phyloP scores from a whole-genome alignment of 768 basidiomycete genomes.

The Boletus pseudo-olivaceus region DNA sequence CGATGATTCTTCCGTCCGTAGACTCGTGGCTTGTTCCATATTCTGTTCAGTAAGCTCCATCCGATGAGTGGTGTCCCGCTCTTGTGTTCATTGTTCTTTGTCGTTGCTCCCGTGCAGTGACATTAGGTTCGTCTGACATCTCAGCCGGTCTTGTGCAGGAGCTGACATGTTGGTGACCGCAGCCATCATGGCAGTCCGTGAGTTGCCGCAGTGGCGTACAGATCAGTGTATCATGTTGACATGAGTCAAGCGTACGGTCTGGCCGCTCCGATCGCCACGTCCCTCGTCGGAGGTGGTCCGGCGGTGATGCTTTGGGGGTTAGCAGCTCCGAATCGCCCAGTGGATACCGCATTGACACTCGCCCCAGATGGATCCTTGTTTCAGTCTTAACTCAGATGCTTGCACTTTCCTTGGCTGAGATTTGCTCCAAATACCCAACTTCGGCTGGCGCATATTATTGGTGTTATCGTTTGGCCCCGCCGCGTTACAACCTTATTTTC shows the following conservation, averaged over 20 bases:
- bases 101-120: slow-evolving; percentile 34
- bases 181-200: slow-evolving; percentile 65
- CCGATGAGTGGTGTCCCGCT: neutral
- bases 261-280: slow-evolving; percentile 54
- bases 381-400: slow-evolving; percentile 46
- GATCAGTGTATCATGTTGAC: slow-evolving; percentile 1
- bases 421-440: slow-evolving; percentile 58
- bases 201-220: slow-evolving; percentile 23
- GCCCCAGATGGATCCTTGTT: slow-evolving; percentile 47
- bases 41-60: slow-evolving; percentile 47
- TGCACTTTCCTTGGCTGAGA: slow-evolving; percentile 54
- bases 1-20: slow-evolving; percentile 15
- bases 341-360: neutral
- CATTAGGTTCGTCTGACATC: slow-evolving; percentile 37
- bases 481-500: slow-evolving; percentile 45
- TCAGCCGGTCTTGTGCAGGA: neutral
- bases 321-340: neutral
- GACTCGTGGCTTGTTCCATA: slow-evolving; percentile 51
- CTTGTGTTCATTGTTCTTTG: neutral
- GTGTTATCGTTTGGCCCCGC: slow-evolving; percentile 58
- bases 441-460: slow-evolving; percentile 65
- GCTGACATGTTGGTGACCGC: slow-evolving; percentile 1
- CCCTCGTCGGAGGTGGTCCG: slow-evolving; percentile 52
- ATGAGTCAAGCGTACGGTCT: slow-evolving; percentile 48
- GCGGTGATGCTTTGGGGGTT: slow-evolving; percentile 60